Conservation (phyloP, 129 eudicot genomes). For the carrot (Daucus carota) region DH1_v3.0 NC_030386.2:6334001-6334500, state of each 20-base stretch:
- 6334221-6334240: conserved; percentile 83
- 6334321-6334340: conserved; percentile 61
- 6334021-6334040: conserved; percentile 81
- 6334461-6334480: conserved; percentile 45
- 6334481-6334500: conserved; percentile 56
- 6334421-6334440: conserved; percentile 32
- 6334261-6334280: conserved; percentile 73
- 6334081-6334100: background rate
- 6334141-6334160: background rate
- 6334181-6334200: background rate
- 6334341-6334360: conserved; percentile 68
- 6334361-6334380: conserved; percentile 49
- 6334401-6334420: conserved; percentile 21
- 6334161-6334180: background rate
- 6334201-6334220: conserved; percentile 26
- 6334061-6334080: conserved; percentile 68
- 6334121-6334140: background rate
- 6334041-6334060: conserved; percentile 82
- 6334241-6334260: conserved; percentile 68
- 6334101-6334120: background rate
- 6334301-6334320: conserved; percentile 58
- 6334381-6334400: conserved; percentile 22
- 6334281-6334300: conserved; percentile 65
- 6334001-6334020: conserved; percentile 75
- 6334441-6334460: conserved; percentile 33